Evolutionary conservation across 176 grass and related monocot genomes (phyloP), one percentile per base, ranked within the genome.

Genomic region (Oryza coarctata): DNA sequence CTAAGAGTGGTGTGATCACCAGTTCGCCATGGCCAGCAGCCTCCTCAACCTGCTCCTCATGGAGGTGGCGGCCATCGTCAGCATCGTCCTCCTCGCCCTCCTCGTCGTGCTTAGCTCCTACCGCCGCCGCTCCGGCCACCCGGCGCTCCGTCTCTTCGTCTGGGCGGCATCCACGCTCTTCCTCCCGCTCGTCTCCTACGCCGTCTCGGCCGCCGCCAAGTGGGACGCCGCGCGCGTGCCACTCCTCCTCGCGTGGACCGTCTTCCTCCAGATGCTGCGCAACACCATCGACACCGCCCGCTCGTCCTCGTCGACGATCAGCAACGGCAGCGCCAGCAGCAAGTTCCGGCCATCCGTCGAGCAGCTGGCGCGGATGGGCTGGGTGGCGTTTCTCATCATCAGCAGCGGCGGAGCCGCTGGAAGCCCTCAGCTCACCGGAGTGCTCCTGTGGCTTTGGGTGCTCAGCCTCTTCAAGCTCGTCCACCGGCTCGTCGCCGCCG

Each of bases 221-320:
- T 76, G 61, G 75, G 20, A 87, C 69, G 60, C 67, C 1, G 79
- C 84, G 35, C 88, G 88, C 25, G 65, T 74, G 36, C 79, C 74
- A 13, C 84, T 90, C 36, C 83, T 90, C 49, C 79, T 90, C 30
- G 39, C 74, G 38, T 90, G 88, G 88, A 90, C 75, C 18, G 84
- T 90, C 38, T 85, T 90, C 80, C 84, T 86, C 84, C 74, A 90
- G 79, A 78, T 86, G 36, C 84, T 90, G 27, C 74, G 88, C 80
- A 90, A 86, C 84, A 90, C 83, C 68, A 63, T 90, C 80, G 84
- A 86, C 83, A 86, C 79, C 25, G 80, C 84, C 12, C 58, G 83
- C 0, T 81, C 15, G 14, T 82, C 78, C 10, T 72, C 72, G 22
- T 65, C 50, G 12, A 78, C 73, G 41, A 83, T 86, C 83, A 26